Percentiles rank a stretch among this genome's conserved stretches.
Conservation (phyloP, 2,329 filamentous ascomycete species). For the Alternaria tenuissima region DNA sequence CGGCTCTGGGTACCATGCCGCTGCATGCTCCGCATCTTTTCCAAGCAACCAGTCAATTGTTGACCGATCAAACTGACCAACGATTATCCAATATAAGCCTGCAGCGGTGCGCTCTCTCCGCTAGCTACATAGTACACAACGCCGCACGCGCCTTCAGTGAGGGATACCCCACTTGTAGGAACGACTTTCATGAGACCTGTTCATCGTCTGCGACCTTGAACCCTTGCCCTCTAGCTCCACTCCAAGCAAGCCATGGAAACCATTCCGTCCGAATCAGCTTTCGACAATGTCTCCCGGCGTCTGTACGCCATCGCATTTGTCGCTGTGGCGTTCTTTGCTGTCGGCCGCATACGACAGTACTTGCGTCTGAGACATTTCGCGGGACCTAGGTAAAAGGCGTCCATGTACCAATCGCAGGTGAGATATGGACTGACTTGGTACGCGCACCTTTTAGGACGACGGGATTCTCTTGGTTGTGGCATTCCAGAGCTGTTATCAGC, state of each 20-base stretch:
- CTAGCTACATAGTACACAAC: slow-evolving; percentile 8
- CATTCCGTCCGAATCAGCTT: slow-evolving; percentile 8
- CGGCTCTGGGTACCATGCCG: not conserved
- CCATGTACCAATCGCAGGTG: not conserved
- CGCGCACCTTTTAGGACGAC: slow-evolving; percentile 18
- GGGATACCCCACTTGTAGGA: slow-evolving; percentile 9
- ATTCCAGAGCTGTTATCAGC: slow-evolving; percentile 41
- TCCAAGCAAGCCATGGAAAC: slow-evolving; percentile 19
- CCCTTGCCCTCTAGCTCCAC: slow-evolving; percentile 7
- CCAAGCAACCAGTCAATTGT: not conserved
- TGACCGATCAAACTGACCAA: not conserved
- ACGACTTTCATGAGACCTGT: slow-evolving; percentile 1
- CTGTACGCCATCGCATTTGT: slow-evolving; percentile 25
- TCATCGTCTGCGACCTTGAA: slow-evolving; percentile 8
- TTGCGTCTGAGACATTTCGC: slow-evolving; percentile 42
- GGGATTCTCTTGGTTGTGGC: slow-evolving; percentile 44
- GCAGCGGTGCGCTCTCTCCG: slow-evolving; percentile 4
- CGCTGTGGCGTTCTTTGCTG: slow-evolving; percentile 23
- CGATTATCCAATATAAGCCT: not conserved
- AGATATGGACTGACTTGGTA: not conserved
- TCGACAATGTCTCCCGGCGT: slow-evolving; percentile 17
- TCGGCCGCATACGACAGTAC: slow-evolving; percentile 35
- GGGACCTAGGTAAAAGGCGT: slow-evolving; percentile 26
- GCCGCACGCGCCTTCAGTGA: slow-evolving; percentile 6
- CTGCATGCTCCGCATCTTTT: slow-evolving; percentile 2